A percentile compares a stretch with the other conserved stretches of the same genome.
These are phyloP conservation scores for Pichia pseudocactophila DNA, from an alignment of 805 yeast species.

Conservation along the genomic window DNA sequence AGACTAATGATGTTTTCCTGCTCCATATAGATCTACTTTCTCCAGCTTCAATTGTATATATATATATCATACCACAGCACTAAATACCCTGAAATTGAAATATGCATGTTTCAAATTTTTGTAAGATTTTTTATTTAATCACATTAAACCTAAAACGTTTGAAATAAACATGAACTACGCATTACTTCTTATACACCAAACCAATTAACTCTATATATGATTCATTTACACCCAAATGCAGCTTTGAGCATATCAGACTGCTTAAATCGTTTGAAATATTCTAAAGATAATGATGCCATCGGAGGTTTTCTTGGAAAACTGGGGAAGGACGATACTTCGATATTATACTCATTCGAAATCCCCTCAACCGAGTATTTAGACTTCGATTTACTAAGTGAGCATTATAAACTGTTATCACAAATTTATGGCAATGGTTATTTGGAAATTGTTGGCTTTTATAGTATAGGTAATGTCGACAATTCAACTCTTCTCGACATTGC, in stretches of 20 bases:
- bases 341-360: conserved; percentile 9
- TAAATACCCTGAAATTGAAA: neutral
- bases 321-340: neutral
- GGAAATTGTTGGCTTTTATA: conserved; percentile 20
- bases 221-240: conserved; percentile 3
- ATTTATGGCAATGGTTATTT: conserved; percentile 17
- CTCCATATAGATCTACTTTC: neutral
- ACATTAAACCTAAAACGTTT: no score
- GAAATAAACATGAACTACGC: no score
- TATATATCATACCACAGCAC: neutral
- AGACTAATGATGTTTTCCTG: neutral
- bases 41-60: neutral
- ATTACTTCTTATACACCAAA: no score
- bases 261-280: neutral
- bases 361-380: conserved; percentile 1
- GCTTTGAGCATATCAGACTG: conserved; percentile 11
- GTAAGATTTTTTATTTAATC: no score
- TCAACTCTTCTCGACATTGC: neutral
- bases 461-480: neutral
- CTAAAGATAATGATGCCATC: no score
- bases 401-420: conserved; percentile 16
- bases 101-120: no score
- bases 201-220: neutral
- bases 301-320: no score
- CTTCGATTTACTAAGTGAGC: neutral